Evolutionary conservation across 495 filamentous ascomycete genomes (phyloP), one percentile per base, ranked within the genome.

Genomic region (Tuber indicum): DNA sequence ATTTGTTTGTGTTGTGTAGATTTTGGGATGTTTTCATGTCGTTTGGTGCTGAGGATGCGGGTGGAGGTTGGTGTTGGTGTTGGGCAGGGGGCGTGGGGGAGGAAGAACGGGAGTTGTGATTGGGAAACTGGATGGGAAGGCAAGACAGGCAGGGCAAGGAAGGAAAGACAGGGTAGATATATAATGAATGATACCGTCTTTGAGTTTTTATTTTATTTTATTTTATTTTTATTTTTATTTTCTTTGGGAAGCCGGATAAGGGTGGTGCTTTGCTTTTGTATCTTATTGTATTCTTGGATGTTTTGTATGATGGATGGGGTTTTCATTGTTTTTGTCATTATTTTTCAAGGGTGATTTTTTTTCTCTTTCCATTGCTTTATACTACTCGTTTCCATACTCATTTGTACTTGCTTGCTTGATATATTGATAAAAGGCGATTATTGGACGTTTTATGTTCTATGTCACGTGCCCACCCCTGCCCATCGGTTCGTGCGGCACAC

Each of bases 121-220:
- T 0, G 58, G 58, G 14, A 66, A 66, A 62, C 23, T n/a, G 52
- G 52, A 36, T 66, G 58, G 32, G 19, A 66, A 32, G 12, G 58
- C 26, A 66, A 66, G 58, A 66, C 32, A 66, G 26, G 6, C 14
- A 36, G 7, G 7, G 23, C 7, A 36, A 8, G 14, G 58, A 36
- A 36, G 26, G 58, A 32, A 36, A 66, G 58, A 66, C 36, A 66
- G 58, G 41, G 71, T 42, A 43, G 41, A 72, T 72, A 72, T 46
- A 72, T 72, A 42, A 72, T 72, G 44, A 42, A 72, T n/a, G 41
- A 72, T 72, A 43, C 44, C 41, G 71, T 46, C 41, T 72, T 41
- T 41, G 39, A 41, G 70, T 72, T 32, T 42, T 72, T 44, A 5
- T 4, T 62, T 32, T 21, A 32, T 62, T 66, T 17, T 17, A 17